phyloP scores from a whole-genome alignment of 2,329 filamentous ascomycete species.

The Penicillium sp. region DNA sequence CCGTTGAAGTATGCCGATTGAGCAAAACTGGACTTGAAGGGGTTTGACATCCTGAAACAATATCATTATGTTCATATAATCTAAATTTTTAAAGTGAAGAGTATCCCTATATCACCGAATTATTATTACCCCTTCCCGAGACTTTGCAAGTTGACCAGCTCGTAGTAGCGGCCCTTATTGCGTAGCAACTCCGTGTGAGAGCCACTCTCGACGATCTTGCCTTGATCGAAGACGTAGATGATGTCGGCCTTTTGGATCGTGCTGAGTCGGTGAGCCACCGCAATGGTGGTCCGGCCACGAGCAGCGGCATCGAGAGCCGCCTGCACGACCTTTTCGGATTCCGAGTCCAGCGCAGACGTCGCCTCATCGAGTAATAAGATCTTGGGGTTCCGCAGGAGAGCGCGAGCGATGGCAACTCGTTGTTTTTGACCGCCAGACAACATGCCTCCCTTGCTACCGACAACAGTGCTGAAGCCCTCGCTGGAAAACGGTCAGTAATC shows the following conservation, averaged over 20 bases:
- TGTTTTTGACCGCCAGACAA: constrained; percentile 91
- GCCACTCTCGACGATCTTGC: constrained; percentile 76
- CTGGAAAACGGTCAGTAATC: constrained; percentile 25
- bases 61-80: no score
- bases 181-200: constrained; percentile 69
- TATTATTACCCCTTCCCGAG: constrained; percentile 63
- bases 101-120: no score
- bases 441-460: constrained; percentile 79
- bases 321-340: constrained; percentile 53
- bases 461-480: constrained; percentile 77
- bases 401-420: constrained; percentile 86
- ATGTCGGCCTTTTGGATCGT: constrained; percentile 93
- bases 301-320: constrained; percentile 74
- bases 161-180: constrained; percentile 65
- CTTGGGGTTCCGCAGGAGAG: constrained; percentile 83
- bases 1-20: no score
- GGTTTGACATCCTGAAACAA: no score
- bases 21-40: no score
- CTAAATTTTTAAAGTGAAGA: background rate
- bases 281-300: constrained; percentile 82
- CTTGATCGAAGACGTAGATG: constrained; percentile 95
- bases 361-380: constrained; percentile 80
- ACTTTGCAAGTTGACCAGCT: constrained; percentile 74
- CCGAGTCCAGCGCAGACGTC: constrained; percentile 48
- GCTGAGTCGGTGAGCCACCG: constrained; percentile 83